A percentile compares a stretch with the other conserved stretches of the same genome.
These are phyloP conservation scores for Aplosporella prunicola DNA, from an alignment of 2,329 filamentous ascomycete genomes.

Conservation along the genomic window DNA sequence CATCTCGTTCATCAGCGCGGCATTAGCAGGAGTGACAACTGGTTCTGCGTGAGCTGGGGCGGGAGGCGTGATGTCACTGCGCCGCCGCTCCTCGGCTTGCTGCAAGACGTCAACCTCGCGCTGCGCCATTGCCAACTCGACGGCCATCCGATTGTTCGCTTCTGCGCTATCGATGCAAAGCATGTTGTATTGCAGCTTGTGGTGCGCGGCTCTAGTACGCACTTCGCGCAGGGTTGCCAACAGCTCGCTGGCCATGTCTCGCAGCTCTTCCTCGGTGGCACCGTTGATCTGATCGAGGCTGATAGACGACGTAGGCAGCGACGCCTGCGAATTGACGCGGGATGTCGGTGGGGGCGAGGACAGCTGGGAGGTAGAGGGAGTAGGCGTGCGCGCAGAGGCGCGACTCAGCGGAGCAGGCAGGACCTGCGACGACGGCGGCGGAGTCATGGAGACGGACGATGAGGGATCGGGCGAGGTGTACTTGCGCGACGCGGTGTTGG, in stretches of 20 bases:
- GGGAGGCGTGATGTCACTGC: constrained; percentile 43
- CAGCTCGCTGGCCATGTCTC: constrained; percentile 44
- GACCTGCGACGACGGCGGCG: constrained; percentile 53
- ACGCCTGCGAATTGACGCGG: constrained; percentile 14
- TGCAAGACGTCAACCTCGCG: constrained; percentile 79
- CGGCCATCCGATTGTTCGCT: constrained; percentile 73
- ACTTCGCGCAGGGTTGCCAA: constrained; percentile 50
- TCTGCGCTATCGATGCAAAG: constrained; percentile 76
- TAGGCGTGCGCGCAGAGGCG: constrained; percentile 37
- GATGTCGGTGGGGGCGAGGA: constrained; percentile 41
- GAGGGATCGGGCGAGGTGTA: constrained; percentile 33
- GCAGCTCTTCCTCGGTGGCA: constrained; percentile 44
- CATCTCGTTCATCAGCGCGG: constrained; percentile 41
- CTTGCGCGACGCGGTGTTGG: constrained; percentile 15
- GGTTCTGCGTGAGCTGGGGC: constrained; percentile 46
- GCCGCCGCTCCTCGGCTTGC: constrained; percentile 58
- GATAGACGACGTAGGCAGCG: constrained; percentile 30
- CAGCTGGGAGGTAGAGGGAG: constrained; percentile 40
- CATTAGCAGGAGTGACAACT: constrained; percentile 43
- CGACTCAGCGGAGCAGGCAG: constrained; percentile 31
- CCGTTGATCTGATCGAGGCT: constrained; percentile 43
- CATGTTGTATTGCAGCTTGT: constrained; percentile 82
- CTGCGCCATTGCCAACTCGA: constrained; percentile 87
- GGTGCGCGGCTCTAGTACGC: constrained; percentile 78
- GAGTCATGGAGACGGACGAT: constrained; percentile 49